These are phyloP conservation scores for Aspergillus caelatus DNA, from an alignment of 2,329 filamentous ascomycete genomes.

Conservation along the genomic window DNA sequence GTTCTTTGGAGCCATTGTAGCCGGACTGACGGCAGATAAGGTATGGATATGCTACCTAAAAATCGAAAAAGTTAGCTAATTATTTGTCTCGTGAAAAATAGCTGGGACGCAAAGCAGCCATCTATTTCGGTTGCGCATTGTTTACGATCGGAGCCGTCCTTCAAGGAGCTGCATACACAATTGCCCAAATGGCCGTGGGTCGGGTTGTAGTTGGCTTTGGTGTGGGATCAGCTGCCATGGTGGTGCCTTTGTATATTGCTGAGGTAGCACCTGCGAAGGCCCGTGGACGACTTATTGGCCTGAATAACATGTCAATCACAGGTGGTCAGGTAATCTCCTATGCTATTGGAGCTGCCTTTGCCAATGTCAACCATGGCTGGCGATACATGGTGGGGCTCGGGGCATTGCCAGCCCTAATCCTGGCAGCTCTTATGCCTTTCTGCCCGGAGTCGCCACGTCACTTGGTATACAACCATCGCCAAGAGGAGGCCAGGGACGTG, in stretches of 20 bases:
- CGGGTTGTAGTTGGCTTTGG: conserved; percentile 54
- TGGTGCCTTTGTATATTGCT: conserved; percentile 51
- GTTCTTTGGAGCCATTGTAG: background rate
- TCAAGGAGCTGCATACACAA: conserved; percentile 38
- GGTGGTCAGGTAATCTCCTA: conserved; percentile 47
- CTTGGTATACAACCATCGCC: conserved; percentile 22
- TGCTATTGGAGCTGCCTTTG: conserved; percentile 45
- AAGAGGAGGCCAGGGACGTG: conserved; percentile 35
- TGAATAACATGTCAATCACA: conserved; percentile 53
- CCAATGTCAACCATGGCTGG: conserved; percentile 51
- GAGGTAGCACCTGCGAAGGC: conserved; percentile 55
- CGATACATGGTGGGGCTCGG: conserved; percentile 54
- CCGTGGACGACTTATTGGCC: conserved; percentile 40
- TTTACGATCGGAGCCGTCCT: conserved; percentile 44
- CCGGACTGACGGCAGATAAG: background rate
- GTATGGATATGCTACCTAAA: background rate
- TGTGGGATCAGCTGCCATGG: conserved; percentile 53
- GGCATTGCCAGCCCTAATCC: conserved; percentile 50
- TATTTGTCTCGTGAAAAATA: background rate
- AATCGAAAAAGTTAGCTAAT: too few species aligned
- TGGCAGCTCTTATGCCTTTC: conserved; percentile 49
- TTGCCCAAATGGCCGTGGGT: conserved; percentile 50
- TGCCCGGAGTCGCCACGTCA: conserved; percentile 41
- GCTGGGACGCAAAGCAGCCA: conserved; percentile 44
- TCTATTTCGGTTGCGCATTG: conserved; percentile 45